Base-by-base conservation (phyloP, 768 basidiomycete species). In the Boletus rubescentipes region DNA sequence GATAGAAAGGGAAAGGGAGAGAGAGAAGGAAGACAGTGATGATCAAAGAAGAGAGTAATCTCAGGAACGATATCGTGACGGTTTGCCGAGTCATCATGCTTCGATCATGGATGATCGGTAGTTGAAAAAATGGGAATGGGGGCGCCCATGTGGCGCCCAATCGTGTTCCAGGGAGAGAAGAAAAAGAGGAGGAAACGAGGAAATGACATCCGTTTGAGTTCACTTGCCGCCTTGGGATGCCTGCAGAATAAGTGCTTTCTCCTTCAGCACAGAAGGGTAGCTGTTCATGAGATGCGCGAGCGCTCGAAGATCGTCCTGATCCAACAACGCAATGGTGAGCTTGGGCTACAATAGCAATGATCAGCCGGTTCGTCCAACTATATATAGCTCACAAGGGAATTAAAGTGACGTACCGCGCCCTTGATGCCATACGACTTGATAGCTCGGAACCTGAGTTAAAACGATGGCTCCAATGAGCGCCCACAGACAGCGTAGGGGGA, bases 251-350 rank as follows among this genome's bases (percentile, higher is more conserved):
- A 76, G 54, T 11, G 74, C 84, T 73, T 93, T 93, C 68, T 91
- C 89, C 73, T 89, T 93, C 54, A 94, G 76, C 2, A 93, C 80
- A 9, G 82, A 72, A 11, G 90, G 88, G 68, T 91, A 93, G 66
- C 89, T 89, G 69, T 92, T 89, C 85, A 91, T 86, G 39, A 95
- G 79, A 67, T 92, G 90, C 7, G 90, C 87, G 43, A 95, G 79
- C 5, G 91, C 77, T 39, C 87, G 82, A 21, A 95, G 79, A 64
- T 96, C 93, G 54, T 94, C 93, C 61, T 86, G 79, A 63, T 95
- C 91, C 55, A 96, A 74, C 9, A 94, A 79, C 5, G 80, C 74
- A 61, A 97, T 91, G 1, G 93, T 94, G 57, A 92, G 74, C 67
- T 93, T 93, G 46, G 91, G 89, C 84, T 90, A 61, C 34, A 59